phyloP scores from a whole-genome alignment of 495 filamentous ascomycete genomes.

The Xylaria palmicola region DNA sequence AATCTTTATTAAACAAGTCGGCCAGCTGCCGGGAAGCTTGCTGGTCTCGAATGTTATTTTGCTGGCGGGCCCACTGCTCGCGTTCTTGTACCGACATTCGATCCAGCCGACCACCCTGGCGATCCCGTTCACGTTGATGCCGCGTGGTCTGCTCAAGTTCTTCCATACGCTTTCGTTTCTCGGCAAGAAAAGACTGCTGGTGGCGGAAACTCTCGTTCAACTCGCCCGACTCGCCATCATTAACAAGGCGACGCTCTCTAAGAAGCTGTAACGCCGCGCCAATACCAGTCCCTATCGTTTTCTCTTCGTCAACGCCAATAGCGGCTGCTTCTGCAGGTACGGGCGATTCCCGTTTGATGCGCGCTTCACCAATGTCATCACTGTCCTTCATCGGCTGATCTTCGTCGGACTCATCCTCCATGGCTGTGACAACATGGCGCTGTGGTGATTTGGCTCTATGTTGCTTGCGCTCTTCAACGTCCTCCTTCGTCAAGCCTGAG shows the following conservation, averaged over 20 bases:
- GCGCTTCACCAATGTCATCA: constrained; percentile 55
- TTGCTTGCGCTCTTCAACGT: constrained; percentile 61
- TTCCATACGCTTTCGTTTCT: constrained; percentile 70
- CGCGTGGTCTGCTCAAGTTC: constrained; percentile 76
- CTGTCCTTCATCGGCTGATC: constrained; percentile 40
- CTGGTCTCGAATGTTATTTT: constrained; percentile 84
- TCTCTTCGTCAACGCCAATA: constrained; percentile 83
- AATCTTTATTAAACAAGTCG: constrained; percentile 79
- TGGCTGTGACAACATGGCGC: constrained; percentile 41
- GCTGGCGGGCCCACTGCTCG: constrained; percentile 82
- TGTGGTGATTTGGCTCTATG: constrained; percentile 39
- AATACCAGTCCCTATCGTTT: constrained; percentile 70
- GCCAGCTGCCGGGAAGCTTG: constrained; percentile 75
- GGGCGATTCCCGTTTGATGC: constrained; percentile 51
- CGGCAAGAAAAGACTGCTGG: constrained; percentile 75
- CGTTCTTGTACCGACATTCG: constrained; percentile 84
- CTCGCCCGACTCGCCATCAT: constrained; percentile 58
- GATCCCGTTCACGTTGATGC: constrained; percentile 83
- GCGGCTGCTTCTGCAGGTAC: constrained; percentile 54
- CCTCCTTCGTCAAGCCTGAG: constrained; percentile 71
- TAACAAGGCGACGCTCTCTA: constrained; percentile 76
- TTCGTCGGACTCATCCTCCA: constrained; percentile 53
- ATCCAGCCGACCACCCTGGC: constrained; percentile 75
- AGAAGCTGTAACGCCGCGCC: constrained; percentile 81
- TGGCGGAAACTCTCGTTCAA: constrained; percentile 69